Percentiles rank a stretch among this genome's conserved stretches.
phyloP scores from a whole-genome alignment of 768 basidiomycete genomes.

The Leccinellum rugosiceps region DNA sequence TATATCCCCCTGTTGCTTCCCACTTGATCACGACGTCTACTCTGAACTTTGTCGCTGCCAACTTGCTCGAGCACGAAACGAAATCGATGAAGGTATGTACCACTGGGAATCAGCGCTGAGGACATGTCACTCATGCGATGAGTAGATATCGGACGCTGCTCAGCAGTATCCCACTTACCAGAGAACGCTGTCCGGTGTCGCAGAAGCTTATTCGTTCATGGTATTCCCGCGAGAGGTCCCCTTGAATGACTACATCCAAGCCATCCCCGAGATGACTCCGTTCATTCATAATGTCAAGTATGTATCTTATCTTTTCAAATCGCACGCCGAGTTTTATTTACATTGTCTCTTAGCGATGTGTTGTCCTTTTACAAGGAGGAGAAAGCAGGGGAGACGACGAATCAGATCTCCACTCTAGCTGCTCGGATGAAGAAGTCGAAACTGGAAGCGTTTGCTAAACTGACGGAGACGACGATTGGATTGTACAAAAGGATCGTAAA shows the following conservation, averaged over 20 bases:
- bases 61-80: neutral
- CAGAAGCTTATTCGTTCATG: conserved; percentile 8
- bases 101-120: neutral
- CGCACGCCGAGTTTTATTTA: neutral
- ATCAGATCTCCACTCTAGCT: neutral
- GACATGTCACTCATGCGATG: neutral
- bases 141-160: neutral
- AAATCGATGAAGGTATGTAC: neutral
- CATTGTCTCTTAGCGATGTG: neutral
- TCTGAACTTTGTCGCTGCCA: neutral
- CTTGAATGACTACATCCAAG: neutral
- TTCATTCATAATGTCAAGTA: neutral
- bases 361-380: neutral
- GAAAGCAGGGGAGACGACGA: neutral
- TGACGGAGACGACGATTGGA: neutral
- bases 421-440: neutral
- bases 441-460: neutral
- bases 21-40: neutral
- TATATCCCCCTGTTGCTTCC: neutral
- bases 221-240: neutral
- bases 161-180: neutral
- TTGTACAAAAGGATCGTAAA: conserved; percentile 18
- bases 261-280: neutral
- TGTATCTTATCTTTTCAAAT: neutral
- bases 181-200: neutral